These are phyloP conservation scores for Aspergillus mulundensis DNA, from an alignment of 495 filamentous ascomycete genomes.

Conservation along the genomic window DNA sequence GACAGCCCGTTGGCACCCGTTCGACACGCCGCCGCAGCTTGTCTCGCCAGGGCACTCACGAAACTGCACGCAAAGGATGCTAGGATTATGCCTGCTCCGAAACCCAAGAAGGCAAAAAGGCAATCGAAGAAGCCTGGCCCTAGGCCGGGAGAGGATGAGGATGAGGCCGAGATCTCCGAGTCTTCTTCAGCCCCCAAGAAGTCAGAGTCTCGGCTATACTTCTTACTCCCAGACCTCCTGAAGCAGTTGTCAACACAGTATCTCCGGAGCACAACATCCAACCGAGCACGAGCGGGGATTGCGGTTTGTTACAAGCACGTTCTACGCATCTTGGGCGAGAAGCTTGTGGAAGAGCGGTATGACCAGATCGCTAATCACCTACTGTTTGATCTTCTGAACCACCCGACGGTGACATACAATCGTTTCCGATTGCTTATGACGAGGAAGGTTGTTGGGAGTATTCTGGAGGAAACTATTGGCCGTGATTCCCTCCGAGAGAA, in stretches of 20 bases:
- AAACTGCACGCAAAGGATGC: conserved; percentile 70
- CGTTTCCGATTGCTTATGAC: conserved; percentile 85
- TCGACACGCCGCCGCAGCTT: conserved; percentile 82
- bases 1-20: conserved; percentile 72
- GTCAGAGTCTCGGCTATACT: conserved; percentile 58
- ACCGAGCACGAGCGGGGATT: conserved; percentile 76
- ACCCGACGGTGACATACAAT: conserved; percentile 71
- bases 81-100: conserved; percentile 51
- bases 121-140: conserved; percentile 65
- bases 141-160: conserved; percentile 68
- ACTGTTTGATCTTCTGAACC: conserved; percentile 72
- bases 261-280: conserved; percentile 71
- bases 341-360: conserved; percentile 75
- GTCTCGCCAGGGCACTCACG: conserved; percentile 71
- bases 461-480: conserved; percentile 82
- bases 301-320: conserved; percentile 82
- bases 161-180: conserved; percentile 66
- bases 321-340: conserved; percentile 67
- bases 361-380: conserved; percentile 75
- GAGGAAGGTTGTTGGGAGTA: conserved; percentile 75
- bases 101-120: conserved; percentile 70
- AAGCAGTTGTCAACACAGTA: conserved; percentile 81
- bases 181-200: conserved; percentile 68
- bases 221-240: conserved; percentile 76
- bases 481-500: conserved; percentile 80